Percentiles rank a stretch among this genome's conserved stretches.
Conservation (phyloP, 148 eudicot species). For the Drosera capensis region DNA sequence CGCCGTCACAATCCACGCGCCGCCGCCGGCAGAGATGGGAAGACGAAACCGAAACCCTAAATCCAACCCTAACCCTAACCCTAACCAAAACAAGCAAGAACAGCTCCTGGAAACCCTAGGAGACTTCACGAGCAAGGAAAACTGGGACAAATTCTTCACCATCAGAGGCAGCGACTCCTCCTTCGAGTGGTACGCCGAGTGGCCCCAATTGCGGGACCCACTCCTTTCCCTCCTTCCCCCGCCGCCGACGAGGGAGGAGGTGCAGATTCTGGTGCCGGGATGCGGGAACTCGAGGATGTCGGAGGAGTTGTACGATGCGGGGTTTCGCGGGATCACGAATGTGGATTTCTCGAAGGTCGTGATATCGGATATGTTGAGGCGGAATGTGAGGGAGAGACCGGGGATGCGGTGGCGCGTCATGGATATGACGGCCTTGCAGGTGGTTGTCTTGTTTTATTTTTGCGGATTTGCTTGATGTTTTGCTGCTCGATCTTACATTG, state of each 20-base stretch:
- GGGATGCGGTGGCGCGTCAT: conserved; percentile 93
- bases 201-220: conserved; percentile 54
- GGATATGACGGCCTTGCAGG: conserved; percentile 93
- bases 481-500: too few relatives aligned
- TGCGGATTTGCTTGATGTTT: background rate
- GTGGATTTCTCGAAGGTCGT: conserved; percentile 93
- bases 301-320: conserved; percentile 72
- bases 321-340: conserved; percentile 52
- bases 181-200: conserved; percentile 98
- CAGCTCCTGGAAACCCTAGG: conserved; percentile 56
- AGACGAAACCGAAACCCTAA: too few relatives aligned
- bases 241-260: conserved; percentile 3
- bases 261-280: conserved; percentile 70
- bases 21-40: too few relatives aligned
- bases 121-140: conserved; percentile 82
- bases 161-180: conserved; percentile 52
- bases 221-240: conserved; percentile 34
- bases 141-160: conserved; percentile 88
- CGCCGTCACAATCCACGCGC: too few relatives aligned
- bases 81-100: too few relatives aligned
- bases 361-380: conserved; percentile 65
- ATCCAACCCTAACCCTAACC: too few relatives aligned
- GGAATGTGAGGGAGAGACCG: conserved; percentile 66
- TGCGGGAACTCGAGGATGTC: conserved; percentile 86
- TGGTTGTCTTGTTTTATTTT: conserved; percentile 3